Base-by-base conservation (phyloP, 2,329 filamentous ascomycete species). In the Plenodomus lindquistii region DNA sequence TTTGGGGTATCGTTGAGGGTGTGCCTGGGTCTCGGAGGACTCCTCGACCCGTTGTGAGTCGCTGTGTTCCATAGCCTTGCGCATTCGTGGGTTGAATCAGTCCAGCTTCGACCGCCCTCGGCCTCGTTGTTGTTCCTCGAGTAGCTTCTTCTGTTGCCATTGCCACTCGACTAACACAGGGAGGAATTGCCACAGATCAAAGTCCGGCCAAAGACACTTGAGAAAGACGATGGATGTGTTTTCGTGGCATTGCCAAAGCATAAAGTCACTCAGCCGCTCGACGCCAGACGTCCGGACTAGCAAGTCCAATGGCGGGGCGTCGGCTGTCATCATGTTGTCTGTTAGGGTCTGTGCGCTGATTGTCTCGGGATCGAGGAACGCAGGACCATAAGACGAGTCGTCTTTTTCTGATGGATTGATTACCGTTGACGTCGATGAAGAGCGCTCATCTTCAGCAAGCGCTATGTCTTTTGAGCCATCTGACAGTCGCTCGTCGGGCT, bases 191-290 rank as follows among this genome's bases (percentile, higher is more conserved):
- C 91, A 93, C 4, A 99, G 80, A 68, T 96, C 91, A 63, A 99
- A 97, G 55, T 97, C 91, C 2, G 94, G 94, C 94, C 94, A 99
- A 54, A 96, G 79, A 57, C 90, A 94, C 63, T 96, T 84, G 47
- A 97, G 75, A 69, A 97, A 99, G 50, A 95, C 90, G 56, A 99
- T 88, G 51, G 96, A 88, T 0, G 94, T 97, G 55, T 93, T 81
- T 67, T 96, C 85, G 67, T 97, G 92, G 63, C 90, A 94, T 74
- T 99, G 94, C 94, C 94, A 99, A 27, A 99, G 85, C 92, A 99
- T 94, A 65, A 97, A 99, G 71, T 99, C 94, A 67, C 91, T 97
- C 50, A 99, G 78, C 40, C 94, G 83, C 72, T 92, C 88, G 13
- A 99, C 94, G 21, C 92, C 93, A 54, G 91, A 97, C 4, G 94